Evolutionary conservation across 2,329 filamentous ascomycete species (phyloP).

Genomic region (Metarhizium sp.): DNA sequence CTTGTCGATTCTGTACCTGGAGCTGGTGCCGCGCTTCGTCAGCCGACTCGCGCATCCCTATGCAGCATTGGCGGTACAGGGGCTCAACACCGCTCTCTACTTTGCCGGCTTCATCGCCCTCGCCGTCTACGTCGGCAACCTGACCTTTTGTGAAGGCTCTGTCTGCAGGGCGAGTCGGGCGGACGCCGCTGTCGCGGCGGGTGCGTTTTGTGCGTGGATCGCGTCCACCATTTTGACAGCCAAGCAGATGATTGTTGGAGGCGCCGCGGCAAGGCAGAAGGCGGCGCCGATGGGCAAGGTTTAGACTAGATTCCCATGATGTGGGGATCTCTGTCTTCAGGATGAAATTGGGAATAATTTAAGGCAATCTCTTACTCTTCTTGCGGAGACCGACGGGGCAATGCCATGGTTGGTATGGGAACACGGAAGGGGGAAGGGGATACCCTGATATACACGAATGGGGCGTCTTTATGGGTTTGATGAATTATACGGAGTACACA

Average conservation of each 20-base stretch:
- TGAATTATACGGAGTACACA: too few relatives aligned
- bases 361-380: too few relatives aligned
- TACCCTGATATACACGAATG: too few relatives aligned
- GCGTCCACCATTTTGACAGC: conserved; percentile 35
- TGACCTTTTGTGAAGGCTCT: conserved; percentile 47
- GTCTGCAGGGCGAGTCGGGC: conserved; percentile 48
- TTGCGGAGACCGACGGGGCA: too few relatives aligned
- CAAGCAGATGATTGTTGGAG: conserved; percentile 37
- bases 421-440: too few relatives aligned
- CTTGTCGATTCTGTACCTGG: conserved; percentile 44
- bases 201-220: conserved; percentile 45
- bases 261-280: conserved; percentile 20
- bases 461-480: too few relatives aligned
- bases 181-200: conserved; percentile 43
- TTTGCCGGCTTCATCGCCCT: conserved; percentile 51
- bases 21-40: conserved; percentile 36
- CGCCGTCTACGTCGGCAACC: conserved; percentile 43
- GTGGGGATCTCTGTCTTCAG: too few relatives aligned
- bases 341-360: too few relatives aligned
- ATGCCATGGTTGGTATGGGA: too few relatives aligned
- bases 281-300: conserved; percentile 28
- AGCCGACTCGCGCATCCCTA: conserved; percentile 38
- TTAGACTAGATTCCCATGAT: conserved; percentile 2
- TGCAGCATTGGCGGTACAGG: conserved; percentile 38
- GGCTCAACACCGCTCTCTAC: conserved; percentile 45